Evolutionary conservation across 2,329 filamentous ascomycete genomes (phyloP).

Genomic region (Fusarium albosuccineum): DNA sequence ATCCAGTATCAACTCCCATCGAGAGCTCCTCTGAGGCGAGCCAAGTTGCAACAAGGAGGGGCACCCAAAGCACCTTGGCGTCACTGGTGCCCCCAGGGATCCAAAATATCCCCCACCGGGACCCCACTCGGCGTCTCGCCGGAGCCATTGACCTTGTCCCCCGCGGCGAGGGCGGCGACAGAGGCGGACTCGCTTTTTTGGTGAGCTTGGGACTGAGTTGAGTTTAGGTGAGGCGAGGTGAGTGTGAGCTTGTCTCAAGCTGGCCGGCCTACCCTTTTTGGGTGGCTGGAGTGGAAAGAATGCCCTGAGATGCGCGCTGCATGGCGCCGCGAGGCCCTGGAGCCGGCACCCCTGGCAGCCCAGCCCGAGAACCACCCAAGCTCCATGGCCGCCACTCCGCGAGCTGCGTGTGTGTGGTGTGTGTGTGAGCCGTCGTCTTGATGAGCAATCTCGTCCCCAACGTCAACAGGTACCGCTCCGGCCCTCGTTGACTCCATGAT

Average conservation of each 20-base stretch:
- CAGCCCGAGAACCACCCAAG: slow-evolving; percentile 8
- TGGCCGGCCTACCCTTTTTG: slow-evolving; percentile 26
- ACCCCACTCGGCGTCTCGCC: slow-evolving; percentile 46
- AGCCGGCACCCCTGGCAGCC: slow-evolving; percentile 7
- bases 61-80: slow-evolving; percentile 33
- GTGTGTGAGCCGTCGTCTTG: neutral
- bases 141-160: slow-evolving; percentile 37
- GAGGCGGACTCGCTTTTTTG: slow-evolving; percentile 26
- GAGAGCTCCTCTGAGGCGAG: slow-evolving; percentile 28
- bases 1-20: neutral
- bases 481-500: neutral
- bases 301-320: slow-evolving; percentile 4
- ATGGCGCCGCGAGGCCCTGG: slow-evolving; percentile 11
- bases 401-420: neutral
- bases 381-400: slow-evolving; percentile 3
- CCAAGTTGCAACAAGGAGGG: slow-evolving; percentile 33
- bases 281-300: slow-evolving; percentile 19
- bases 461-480: neutral
- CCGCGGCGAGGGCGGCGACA: slow-evolving; percentile 38
- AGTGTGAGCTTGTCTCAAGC: slow-evolving; percentile 5
- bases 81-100: slow-evolving; percentile 32
- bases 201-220: slow-evolving; percentile 38
- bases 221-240: slow-evolving; percentile 23
- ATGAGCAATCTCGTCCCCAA: slow-evolving; percentile 23
- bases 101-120: slow-evolving; percentile 37